Conservation (phyloP, 164 flowering plant genomes). For the Chimonanthus praecox region DNA sequence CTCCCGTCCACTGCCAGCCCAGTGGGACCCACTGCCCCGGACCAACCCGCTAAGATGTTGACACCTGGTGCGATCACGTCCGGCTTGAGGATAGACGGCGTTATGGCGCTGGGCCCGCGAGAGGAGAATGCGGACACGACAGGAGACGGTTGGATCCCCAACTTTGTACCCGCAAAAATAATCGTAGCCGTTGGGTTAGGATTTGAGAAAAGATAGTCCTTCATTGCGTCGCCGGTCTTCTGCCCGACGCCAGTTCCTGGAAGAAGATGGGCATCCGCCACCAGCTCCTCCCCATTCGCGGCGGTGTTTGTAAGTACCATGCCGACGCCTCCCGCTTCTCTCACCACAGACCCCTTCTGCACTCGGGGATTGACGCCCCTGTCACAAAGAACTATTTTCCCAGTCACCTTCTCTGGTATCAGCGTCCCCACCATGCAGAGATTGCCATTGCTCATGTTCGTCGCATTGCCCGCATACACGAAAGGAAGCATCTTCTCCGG, state of each 20-base stretch:
- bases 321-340: conserved; percentile 80
- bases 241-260: conserved; percentile 61
- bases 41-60: conserved; percentile 83
- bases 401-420: conserved; percentile 49
- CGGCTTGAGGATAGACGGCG: conserved; percentile 71
- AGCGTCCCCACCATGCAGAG: conserved; percentile 56
- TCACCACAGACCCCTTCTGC: conserved; percentile 61
- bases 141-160: conserved; percentile 71
- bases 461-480: conserved; percentile 56
- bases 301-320: conserved; percentile 74
- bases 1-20: conserved; percentile 44
- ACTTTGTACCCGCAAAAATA: conserved; percentile 40
- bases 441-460: conserved; percentile 36
- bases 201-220: conserved; percentile 41
- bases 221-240: conserved; percentile 45
- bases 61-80: conserved; percentile 92
- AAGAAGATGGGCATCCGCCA: conserved; percentile 75
- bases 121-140: conserved; percentile 76
- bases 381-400: conserved; percentile 84
- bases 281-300: conserved; percentile 58
- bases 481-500: conserved; percentile 32
- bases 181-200: conserved; percentile 56
- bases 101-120: conserved; percentile 66
- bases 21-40: conserved; percentile 56
- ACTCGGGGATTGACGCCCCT: conserved; percentile 58